A percentile compares a stretch with the other conserved stretches of the same genome.
Conservation (phyloP, 2,329 filamentous ascomycete genomes). For the Sclerotinia minor region DNA sequence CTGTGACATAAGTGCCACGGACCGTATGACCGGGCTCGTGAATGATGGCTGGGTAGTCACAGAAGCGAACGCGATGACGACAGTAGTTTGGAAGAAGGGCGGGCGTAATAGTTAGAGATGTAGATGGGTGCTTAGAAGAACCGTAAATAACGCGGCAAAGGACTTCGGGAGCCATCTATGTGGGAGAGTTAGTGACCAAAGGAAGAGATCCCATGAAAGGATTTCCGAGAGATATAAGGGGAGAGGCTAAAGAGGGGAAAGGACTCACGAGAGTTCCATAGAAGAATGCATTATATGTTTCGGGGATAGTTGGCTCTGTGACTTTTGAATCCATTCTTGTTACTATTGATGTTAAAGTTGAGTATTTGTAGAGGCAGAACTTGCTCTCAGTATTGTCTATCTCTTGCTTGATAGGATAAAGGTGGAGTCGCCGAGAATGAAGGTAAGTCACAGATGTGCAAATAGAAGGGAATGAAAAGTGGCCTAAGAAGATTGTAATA, state of each 20-base stretch:
- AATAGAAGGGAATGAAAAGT: neutral
- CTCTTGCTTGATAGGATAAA: neutral
- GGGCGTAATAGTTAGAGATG: conserved; percentile 63
- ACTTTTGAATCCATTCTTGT: conserved; percentile 16
- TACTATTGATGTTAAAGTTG: neutral
- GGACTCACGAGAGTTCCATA: conserved; percentile 29
- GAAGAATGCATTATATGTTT: conserved; percentile 34
- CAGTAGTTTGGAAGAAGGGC: conserved; percentile 74
- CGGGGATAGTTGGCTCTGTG: conserved; percentile 24
- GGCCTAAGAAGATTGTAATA: neutral
- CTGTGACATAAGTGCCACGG: conserved; percentile 73
- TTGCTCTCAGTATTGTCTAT: neutral
- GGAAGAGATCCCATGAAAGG: neutral
- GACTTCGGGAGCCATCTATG: conserved; percentile 77
- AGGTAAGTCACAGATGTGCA: conserved; percentile 4
- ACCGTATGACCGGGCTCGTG: conserved; percentile 58
- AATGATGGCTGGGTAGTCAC: conserved; percentile 81
- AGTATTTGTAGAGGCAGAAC: neutral
- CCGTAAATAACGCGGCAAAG: conserved; percentile 79
- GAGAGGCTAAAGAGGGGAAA: neutral
- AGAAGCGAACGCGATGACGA: conserved; percentile 65
- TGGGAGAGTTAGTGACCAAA: neutral
- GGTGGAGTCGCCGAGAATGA: neutral
- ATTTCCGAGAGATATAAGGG: too few relatives aligned
- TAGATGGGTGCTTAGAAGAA: conserved; percentile 45